Evolutionary conservation across 1,139 yeast genomes (phyloP), one percentile per base, ranked within the genome.

Genomic region (Debaryomyces nepalensis): DNA sequence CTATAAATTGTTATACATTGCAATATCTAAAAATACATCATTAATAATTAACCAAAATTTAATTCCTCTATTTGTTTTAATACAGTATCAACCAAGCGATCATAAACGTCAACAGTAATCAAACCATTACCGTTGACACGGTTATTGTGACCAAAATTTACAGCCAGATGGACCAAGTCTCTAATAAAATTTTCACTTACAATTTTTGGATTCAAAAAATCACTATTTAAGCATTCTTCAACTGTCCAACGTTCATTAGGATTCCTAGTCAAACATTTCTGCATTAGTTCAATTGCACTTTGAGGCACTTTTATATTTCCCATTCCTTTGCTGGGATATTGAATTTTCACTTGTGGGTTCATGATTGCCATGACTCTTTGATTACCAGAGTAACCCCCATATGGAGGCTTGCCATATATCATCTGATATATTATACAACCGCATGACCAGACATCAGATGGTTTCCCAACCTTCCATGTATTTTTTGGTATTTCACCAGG

Each of bases 361-460:
- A 87, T 86, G 29, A 90, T 91, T 1, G 97, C 97, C 61, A 85
- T 71, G 36, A 89, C 73, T 49, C 96, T 71, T 57, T 87, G 90
- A 44, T 86, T 82, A 1, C 96, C 95, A 24, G 83, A 79, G 54
- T 81, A 88, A 1, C 77, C 75, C 0, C 90, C 96, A 68, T 89
- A 91, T 1, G 99, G 99, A 2, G 97, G 95, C 49, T 77, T 78
- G 0, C 97, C 97, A 57, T 93, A 93, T 3, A 91, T 79, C 96
- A 95, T 89, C 64, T 93, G 98, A 64, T 91, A 93, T 3, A 93
- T 74, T 4, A 93, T 93, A 61, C 99, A 90, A 0, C 99, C 99
- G 66, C 97, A 87, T 15, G 98, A 90, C 99, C 99, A 93, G 9
- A 95, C 83, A 67, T 93, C 99, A 1, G 98, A 87, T 0, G 99